Evolutionary conservation across 129 eudicot genomes (phyloP), one percentile per base, ranked within the genome.

Genomic region (Chrysanthemum makinoi): DNA sequence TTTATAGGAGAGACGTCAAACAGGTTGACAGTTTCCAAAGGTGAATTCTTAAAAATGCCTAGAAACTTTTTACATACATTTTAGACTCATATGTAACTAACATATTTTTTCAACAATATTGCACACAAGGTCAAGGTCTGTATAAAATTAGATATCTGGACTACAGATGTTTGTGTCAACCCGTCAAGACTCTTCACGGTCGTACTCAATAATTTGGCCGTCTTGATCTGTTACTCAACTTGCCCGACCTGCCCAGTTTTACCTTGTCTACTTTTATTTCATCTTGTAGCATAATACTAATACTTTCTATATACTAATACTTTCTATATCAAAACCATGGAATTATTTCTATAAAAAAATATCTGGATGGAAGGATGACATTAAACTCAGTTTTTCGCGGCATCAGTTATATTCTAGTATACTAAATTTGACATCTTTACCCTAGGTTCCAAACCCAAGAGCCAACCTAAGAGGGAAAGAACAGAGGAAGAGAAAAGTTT

Each of bases 401-500:
- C 56, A 24, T 46, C 58, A n/a, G 6, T 68, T 50, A 54, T 48
- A 50, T 22, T 30, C 48, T 51, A 35, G 13, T 19, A 54, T 71
- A 55, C 52, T 71, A 71, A 78, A 46, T 1, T 55, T 24, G 63
- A 20, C 39, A 61, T 24, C 39, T 19, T n/a, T 55, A 19, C 62
- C 74, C 18, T 73, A 93, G 98, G 90, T 83, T 86, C 96, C 63
- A 89, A 87, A 73, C 84, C 96, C 12, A 89, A 82, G 80, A 82
- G 81, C 74, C 87, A 78, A 62, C 96, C 95, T 10, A 93, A 87
- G 77, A 87, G 75, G 80, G 98, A 87, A 74, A 83, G 86, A 71
- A 86, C 98, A 60, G 83, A 83, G 77, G 95, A 87, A 82, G 98
- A 93, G 83, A 93, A 85, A 83, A 89, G 64, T 75, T 87, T 93